Evolutionary conservation across 441 rosid genomes (phyloP).

Genomic region (Erodium texanum): DNA sequence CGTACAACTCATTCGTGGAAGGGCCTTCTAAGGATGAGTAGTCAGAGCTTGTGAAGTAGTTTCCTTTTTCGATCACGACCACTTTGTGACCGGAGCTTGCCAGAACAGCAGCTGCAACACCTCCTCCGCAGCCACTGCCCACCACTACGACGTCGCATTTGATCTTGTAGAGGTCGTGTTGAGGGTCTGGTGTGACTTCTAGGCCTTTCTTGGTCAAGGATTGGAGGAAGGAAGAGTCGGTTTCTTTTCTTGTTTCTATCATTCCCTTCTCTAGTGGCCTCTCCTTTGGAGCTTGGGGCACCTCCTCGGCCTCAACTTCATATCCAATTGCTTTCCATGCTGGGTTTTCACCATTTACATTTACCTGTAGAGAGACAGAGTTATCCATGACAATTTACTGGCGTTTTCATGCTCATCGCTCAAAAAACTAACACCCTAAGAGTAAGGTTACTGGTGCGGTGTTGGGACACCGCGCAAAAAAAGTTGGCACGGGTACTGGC

Average conservation of each 20-base stretch:
- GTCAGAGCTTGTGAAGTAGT: slow-evolving; percentile 44
- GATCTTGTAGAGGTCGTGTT: slow-evolving; percentile 27
- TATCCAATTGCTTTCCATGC: slow-evolving; percentile 72
- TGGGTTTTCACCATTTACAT: slow-evolving; percentile 46
- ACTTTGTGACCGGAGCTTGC: slow-evolving; percentile 68
- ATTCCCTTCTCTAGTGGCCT: slow-evolving; percentile 70
- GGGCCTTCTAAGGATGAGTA: slow-evolving; percentile 64
- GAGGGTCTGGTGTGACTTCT: slow-evolving; percentile 23
- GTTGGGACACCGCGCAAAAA: no score
- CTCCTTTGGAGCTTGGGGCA: slow-evolving; percentile 17
- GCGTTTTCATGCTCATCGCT: no score
- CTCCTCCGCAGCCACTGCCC: slow-evolving; percentile 92
- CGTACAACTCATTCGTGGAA: slow-evolving; percentile 10
- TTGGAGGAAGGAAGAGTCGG: slow-evolving; percentile 34
- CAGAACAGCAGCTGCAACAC: slow-evolving; percentile 73
- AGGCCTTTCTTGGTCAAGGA: slow-evolving; percentile 57
- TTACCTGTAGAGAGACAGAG: slow-evolving; percentile 30
- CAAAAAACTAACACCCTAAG: no score
- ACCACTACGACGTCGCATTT: slow-evolving; percentile 65
- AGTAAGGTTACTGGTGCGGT: no score
- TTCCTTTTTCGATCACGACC: slow-evolving; percentile 72
- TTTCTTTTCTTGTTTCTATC: slow-evolving; percentile 44
- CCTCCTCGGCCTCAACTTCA: slow-evolving; percentile 19
- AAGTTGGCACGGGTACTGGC: no score
- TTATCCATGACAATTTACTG: not conserved